phyloP scores from a whole-genome alignment of 768 basidiomycete species.

The Amanita exitialis region DNA sequence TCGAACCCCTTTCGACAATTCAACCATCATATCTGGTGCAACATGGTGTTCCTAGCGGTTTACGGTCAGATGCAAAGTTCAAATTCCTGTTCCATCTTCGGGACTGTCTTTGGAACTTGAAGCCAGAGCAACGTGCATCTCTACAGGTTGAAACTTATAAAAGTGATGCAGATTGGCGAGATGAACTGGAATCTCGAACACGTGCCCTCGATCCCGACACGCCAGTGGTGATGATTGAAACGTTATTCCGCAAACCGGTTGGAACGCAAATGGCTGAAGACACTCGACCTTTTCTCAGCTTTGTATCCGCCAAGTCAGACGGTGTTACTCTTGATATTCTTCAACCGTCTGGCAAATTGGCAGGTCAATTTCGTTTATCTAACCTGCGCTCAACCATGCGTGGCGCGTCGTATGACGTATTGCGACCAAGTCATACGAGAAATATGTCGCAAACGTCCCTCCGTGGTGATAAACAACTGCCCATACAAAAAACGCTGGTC shows the following conservation, averaged over 20 bases:
- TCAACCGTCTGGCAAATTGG: conserved; percentile 11
- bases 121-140: conserved; percentile 3
- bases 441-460: conserved; percentile 38
- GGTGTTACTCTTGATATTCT: background rate
- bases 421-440: background rate
- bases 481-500: conserved; percentile 21
- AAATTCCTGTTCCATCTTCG: conserved; percentile 75
- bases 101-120: conserved; percentile 41
- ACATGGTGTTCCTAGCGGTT: conserved; percentile 51
- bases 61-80: conserved; percentile 65
- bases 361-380: conserved; percentile 26
- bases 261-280: background rate
- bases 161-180: background rate
- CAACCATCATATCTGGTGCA: conserved; percentile 82
- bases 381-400: conserved; percentile 18
- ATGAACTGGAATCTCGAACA: background rate
- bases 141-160: background rate
- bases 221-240: background rate
- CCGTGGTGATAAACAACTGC: conserved; percentile 21
- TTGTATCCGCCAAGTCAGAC: background rate
- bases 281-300: background rate
- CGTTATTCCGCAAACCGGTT: background rate
- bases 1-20: conserved; percentile 74
- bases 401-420: conserved; percentile 12
- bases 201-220: conserved; percentile 5